Evolutionary conservation across 805 yeast genomes (phyloP), one percentile per base, ranked within the genome.

Genomic region (Groenewaldozyma salmanticensis): DNA sequence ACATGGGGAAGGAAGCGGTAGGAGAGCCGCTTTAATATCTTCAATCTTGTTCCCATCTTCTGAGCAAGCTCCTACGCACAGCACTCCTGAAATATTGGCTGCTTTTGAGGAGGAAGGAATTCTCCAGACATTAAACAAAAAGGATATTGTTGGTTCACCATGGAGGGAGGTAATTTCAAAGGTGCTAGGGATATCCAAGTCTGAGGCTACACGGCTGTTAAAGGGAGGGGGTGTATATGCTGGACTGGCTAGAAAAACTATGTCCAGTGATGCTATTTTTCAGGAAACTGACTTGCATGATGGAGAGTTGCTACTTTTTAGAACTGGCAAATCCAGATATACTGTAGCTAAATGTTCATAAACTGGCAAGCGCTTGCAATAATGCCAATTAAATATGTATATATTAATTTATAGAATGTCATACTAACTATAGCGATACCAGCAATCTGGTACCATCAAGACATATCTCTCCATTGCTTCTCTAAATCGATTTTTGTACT

Each of bases 401-500:
- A 44, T 44, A 42, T 18, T 16, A n/a, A n/a, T n/a, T n/a, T n/a
- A n/a, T n/a, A n/a, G n/a, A n/a, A n/a, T n/a, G n/a, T n/a, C n/a
- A n/a, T n/a, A n/a, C n/a, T n/a, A n/a, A n/a, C n/a, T 38, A 16
- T 31, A 6, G 9, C 7, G 18, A 5, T 18, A 31, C 40, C 40
- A 38, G 20, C 40, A 52, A 50, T 82, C 96, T 1, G 98, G 98
- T 4, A 94, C 96, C 80, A 90, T 87, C 46, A 90, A 61, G 42
- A 92, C 83, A 52, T 92, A 92, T 33, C 95, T 64, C 54, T 90
- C 97, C 98, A 92, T 92, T 1, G 98, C 97, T 57, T 90, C 97
- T 49, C 98, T 71, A 58, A 92, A 92, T 49, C 99, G 68, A 43
- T 81, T 85, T 52, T 94, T 81, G 60, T 92, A 92, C 62, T 92